Conservation (phyloP, 2,329 filamentous ascomycete genomes). For the Beauveria caledonica region DNA sequence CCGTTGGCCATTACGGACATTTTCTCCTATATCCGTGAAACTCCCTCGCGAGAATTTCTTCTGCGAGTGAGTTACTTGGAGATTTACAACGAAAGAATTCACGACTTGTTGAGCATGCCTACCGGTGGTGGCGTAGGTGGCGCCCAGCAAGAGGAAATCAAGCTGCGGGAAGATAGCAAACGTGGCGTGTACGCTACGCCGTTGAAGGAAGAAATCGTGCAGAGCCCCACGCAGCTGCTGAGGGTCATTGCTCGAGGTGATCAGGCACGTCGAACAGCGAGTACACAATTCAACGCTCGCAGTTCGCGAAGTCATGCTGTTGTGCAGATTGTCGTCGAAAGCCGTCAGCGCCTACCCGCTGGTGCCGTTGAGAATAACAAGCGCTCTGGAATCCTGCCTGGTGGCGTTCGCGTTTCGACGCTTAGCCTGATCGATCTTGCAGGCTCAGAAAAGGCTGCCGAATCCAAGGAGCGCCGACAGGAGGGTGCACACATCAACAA, state of each 20-base stretch:
- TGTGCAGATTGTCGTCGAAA: conserved; percentile 97
- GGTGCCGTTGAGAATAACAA: conserved; percentile 47
- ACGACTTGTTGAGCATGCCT: conserved; percentile 79
- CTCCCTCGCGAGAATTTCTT: conserved; percentile 86
- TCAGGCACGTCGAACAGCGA: conserved; percentile 79
- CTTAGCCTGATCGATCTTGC: conserved; percentile 93
- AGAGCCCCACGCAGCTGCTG: conserved; percentile 90
- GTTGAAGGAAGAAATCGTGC: conserved; percentile 95
- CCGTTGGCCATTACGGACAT: conserved; percentile 97
- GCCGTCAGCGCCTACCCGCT: conserved; percentile 71
- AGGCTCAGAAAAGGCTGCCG: conserved; percentile 90
- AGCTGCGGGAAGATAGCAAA: conserved; percentile 92
- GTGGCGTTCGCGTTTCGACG: conserved; percentile 90
- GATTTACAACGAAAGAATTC: conserved; percentile 97
- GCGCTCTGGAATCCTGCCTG: conserved; percentile 63
- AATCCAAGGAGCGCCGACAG: conserved; percentile 85
- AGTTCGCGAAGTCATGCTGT: conserved; percentile 98
- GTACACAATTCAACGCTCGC: conserved; percentile 92
- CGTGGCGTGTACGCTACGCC: conserved; percentile 93
- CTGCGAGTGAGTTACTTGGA: conserved; percentile 95
- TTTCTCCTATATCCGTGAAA: conserved; percentile 97
- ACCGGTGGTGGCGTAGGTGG: conserved; percentile 47
- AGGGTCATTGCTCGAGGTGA: conserved; percentile 93
- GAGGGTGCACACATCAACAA: conserved; percentile 99
- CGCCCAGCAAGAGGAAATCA: conserved; percentile 79